Evolutionary conservation across 345 rosid genomes (phyloP).

Genomic region (Salix dunnii): DNA sequence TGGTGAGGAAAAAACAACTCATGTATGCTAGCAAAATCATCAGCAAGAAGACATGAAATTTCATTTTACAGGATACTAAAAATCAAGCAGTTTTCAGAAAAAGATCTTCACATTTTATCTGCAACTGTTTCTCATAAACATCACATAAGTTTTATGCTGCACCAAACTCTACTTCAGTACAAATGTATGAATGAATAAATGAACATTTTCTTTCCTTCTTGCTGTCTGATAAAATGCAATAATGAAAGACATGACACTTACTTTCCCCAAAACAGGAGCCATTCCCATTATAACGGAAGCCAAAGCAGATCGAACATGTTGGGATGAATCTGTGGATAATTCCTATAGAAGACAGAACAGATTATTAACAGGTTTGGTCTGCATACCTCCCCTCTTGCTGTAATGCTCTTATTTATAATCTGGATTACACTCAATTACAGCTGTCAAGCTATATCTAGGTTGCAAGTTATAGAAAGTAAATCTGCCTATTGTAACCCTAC

Average conservation of each 20-base stretch:
- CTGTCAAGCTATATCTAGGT: no score
- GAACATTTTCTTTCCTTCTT: neutral
- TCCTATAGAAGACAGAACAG: conserved; percentile 50
- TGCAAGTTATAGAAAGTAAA: no score
- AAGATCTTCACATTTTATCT: neutral
- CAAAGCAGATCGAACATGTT: conserved; percentile 95
- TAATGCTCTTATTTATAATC: no score
- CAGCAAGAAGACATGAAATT: neutral
- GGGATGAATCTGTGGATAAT: conserved; percentile 91
- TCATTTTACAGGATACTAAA: neutral
- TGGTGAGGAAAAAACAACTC: neutral
- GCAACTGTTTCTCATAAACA: neutral
- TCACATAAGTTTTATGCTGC: no score
- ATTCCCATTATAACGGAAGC: conserved; percentile 99
- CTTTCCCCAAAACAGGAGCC: conserved; percentile 85
- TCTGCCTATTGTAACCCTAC: no score
- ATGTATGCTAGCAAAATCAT: neutral
- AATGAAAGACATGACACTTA: conserved; percentile 4
- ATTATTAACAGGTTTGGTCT: neutral
- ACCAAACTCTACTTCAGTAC: neutral
- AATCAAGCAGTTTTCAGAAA: neutral
- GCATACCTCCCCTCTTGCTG: no score
- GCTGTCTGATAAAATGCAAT: neutral
- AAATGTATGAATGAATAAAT: neutral
- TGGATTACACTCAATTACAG: no score